Conservation (phyloP, 176 grass and related monocot species). For the Hordeum marinum region DNA sequence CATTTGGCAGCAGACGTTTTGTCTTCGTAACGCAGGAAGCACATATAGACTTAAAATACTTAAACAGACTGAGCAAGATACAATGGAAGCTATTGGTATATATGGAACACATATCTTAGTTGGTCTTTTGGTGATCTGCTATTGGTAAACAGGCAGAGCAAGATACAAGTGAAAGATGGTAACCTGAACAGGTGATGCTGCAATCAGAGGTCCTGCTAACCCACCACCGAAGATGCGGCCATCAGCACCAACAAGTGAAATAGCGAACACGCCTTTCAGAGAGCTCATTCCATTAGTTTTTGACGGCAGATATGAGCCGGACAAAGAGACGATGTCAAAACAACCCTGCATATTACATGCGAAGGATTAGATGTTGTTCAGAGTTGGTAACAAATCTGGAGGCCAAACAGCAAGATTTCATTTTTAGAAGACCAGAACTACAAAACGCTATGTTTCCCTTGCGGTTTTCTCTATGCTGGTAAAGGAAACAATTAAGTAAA, state of each 20-base stretch:
- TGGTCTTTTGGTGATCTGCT: too few relatives aligned
- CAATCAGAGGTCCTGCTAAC: slow-evolving; percentile 56
- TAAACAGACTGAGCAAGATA: background rate
- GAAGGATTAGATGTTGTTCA: background rate
- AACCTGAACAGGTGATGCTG: slow-evolving; percentile 62
- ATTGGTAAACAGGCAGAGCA: too few relatives aligned
- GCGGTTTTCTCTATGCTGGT: too few relatives aligned
- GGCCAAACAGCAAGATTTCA: background rate
- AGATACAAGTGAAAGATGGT: background rate
- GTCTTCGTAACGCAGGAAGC: too few relatives aligned
- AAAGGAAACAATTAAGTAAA: background rate
- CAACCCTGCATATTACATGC: slow-evolving; percentile 4
- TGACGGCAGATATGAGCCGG: slow-evolving; percentile 54
- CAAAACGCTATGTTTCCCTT: background rate
- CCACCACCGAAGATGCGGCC: slow-evolving; percentile 52
- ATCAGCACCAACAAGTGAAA: slow-evolving; percentile 51
- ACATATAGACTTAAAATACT: too few relatives aligned
- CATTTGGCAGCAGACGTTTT: too few relatives aligned
- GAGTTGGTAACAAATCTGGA: background rate
- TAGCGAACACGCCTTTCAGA: slow-evolving; percentile 48
- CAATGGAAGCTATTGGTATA: background rate
- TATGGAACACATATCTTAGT: background rate
- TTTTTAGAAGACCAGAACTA: background rate
- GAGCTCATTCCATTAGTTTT: slow-evolving; percentile 33
- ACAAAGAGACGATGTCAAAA: slow-evolving; percentile 69